Base-by-base conservation (phyloP, 192 early-diverging fungal genomes). In the Coemansia sp. region DNA sequence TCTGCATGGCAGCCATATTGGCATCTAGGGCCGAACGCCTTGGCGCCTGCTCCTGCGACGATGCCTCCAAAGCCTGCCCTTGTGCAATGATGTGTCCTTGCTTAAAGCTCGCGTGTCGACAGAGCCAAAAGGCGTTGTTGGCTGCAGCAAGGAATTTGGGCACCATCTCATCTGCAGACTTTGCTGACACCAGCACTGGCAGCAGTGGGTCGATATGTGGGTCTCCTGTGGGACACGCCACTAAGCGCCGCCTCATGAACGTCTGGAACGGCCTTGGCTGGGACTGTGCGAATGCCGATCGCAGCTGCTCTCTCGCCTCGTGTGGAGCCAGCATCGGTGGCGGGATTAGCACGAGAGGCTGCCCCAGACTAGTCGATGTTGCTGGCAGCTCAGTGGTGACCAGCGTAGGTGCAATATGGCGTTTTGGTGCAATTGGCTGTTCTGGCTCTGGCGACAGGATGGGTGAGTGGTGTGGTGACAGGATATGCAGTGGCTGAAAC, bases 351-450 rank as follows among this genome's bases (percentile, higher is more conserved):
- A 56, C 5, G n/a, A n/a, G 8, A 6, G 53, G 29, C 17, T 10
- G 29, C 25, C 32, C 24, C 5, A 19, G 31, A 35, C 40, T 56
- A 31, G 32, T 38, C 4, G 49, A 36, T 14, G 24, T n/a, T 12
- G 42, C 42, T 0, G 60, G 59, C 40, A 73, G 39, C 37, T 56
- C 60, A 0, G 51, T 17, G 1, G 71, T 67, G 15, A 73, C 8
- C 49, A 67, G 19, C 19, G 31, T 35, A 14, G 65, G 71, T 19
- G 71, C 71, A 20, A 73, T 27, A 8, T 60, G 71, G 5, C 60
- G 59, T 32, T 45, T 56, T 12, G 49, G 51, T 6, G 27, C 36
- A 4, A 8, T 36, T 41, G 17, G 20, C 6, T 29, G 38, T 19
- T 54, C 36, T 38, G 46, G 43, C 17, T 6, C n/a, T n/a, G 38